Base-by-base conservation (phyloP, 164 flowering plant genomes). In the Magnolia changhungtana region DNA sequence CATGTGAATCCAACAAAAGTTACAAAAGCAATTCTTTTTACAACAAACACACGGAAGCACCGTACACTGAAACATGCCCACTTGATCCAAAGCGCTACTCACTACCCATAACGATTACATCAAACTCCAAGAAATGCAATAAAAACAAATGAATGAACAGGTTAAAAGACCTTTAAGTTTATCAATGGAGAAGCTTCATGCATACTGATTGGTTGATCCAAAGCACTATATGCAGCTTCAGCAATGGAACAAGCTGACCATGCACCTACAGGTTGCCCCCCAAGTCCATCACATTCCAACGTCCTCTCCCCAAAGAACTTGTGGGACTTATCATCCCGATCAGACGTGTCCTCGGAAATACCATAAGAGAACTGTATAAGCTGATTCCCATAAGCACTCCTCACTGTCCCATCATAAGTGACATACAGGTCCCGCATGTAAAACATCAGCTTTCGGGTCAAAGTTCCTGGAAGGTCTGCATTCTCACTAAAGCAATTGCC, bases 191-290 rank as follows among this genome's bases (percentile, higher is more conserved):
- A 96, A 73, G 84, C 80, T 84, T 89, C 95, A 59, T 87, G 87
- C 11, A 84, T 77, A 77, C 90, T 89, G 58, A 88, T 75, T 37
- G 98, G 98, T 72, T 91, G 94, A 79, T 92, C 98, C 80, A 94
- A 78, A 80, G 98, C 99, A 87, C 98, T 85, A 77, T 96, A 96
- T 24, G 97, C 92, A 78, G 97, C 97, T 83, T 96, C 99, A 52
- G 98, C 90, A 59, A 96, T 79, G 65, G 97, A 91, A 85, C 95
- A 92, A 50, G 92, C 98, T 55, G 98, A 88, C 76, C 88, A 67
- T 27, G 94, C 84, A 71, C 99, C 99, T 67, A 93, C 98, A 72
- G 99, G 97, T 20, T 89, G 83, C 65, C 96, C 92, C 75, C 88
- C 91, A 52, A 82, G 49, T n/a, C 58, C 80, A 49, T 80, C 81